phyloP scores from a whole-genome alignment of 305 asterid genomes.

The Fraxinus latifolia region DNA sequence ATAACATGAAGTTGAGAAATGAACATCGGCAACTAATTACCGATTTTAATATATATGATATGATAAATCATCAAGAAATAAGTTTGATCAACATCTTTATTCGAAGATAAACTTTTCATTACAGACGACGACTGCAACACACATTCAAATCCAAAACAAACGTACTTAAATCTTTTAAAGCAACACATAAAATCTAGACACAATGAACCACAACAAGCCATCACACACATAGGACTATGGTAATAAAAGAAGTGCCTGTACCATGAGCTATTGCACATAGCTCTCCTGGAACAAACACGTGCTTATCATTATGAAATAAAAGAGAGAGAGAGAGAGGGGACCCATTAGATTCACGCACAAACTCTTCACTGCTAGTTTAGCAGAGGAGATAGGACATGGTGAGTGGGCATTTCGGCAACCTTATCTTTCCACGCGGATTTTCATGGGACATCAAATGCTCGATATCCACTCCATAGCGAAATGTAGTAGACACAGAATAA shows the following conservation, averaged over 20 bases:
- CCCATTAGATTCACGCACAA: constrained; percentile 49
- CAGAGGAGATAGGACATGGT: constrained; percentile 32
- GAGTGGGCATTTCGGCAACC: neutral
- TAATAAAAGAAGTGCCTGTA: neutral
- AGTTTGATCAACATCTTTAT: neutral
- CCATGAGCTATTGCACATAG: neutral
- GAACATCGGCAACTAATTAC: neutral
- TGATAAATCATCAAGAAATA: neutral
- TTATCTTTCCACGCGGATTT: constrained; percentile 17
- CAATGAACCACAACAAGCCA: neutral
- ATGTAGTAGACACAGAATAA: constrained; percentile 25
- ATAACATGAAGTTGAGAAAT: no score
- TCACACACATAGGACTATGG: neutral
- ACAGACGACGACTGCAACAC: neutral
- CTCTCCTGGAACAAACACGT: neutral
- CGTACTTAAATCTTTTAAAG: neutral
- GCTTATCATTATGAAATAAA: neutral
- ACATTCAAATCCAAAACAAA: neutral
- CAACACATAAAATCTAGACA: neutral
- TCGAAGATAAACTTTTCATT: neutral
- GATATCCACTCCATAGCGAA: constrained; percentile 49
- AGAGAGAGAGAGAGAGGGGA: neutral
- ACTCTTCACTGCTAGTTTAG: constrained; percentile 19
- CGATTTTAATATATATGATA: no score
- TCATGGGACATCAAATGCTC: constrained; percentile 19